These are phyloP conservation scores for Pterocarpus santalinus DNA, from an alignment of 306 rosid genomes.

Conservation along the genomic window DNA sequence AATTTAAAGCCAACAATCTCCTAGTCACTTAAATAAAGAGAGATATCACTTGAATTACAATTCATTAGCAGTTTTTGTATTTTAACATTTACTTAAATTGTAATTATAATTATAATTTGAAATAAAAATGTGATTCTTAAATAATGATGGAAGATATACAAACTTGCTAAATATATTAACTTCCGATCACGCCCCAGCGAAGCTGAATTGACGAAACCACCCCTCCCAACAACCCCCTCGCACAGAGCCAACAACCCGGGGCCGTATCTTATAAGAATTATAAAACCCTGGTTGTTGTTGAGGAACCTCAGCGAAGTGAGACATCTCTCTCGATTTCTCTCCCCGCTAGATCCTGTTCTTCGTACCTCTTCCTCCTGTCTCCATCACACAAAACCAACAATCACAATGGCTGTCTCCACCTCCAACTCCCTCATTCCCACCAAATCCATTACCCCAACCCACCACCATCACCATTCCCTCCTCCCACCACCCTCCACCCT, in stretches of 20 bases:
- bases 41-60: too few species aligned
- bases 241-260: background rate
- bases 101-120: too few species aligned
- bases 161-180: too few species aligned
- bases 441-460: constrained; percentile 40
- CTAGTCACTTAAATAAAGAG: too few species aligned
- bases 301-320: background rate
- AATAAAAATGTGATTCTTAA: too few species aligned
- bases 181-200: background rate
- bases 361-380: background rate
- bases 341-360: background rate
- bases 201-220: background rate
- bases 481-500: constrained; percentile 43
- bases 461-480: constrained; percentile 13
- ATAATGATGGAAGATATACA: too few species aligned
- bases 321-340: background rate
- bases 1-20: too few species aligned
- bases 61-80: too few species aligned
- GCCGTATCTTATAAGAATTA: too few species aligned
- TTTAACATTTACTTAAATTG: too few species aligned
- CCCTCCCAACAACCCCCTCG: background rate
- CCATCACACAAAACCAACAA: too few species aligned
- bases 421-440: constrained; percentile 47
- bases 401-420: constrained; percentile 53
- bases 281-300: background rate